Percentiles rank a stretch among this genome's conserved stretches.
phyloP scores from a whole-genome alignment of 169 alveolate genomes.

The Eimeria falciformis region DNA sequence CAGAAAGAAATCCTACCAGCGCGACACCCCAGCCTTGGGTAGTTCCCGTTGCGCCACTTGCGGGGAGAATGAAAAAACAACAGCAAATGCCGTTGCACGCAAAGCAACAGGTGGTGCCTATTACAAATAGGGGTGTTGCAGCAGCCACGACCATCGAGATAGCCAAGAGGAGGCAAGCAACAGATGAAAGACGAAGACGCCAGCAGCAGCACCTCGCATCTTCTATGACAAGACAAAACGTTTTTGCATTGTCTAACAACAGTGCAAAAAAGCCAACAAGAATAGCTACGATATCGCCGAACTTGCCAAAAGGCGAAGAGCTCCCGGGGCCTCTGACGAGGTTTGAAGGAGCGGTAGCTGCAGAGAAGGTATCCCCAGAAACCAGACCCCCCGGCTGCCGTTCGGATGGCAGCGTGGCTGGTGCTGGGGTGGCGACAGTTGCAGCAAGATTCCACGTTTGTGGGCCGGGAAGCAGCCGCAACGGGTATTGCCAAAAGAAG shows the following conservation, averaged over 20 bases:
- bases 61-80: constrained; percentile 14
- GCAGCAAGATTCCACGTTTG: no score
- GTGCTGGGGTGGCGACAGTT: no score
- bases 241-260: background rate
- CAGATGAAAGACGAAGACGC: constrained; percentile 36
- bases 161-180: constrained; percentile 52
- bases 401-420: no score
- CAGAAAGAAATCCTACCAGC: background rate
- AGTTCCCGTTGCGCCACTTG: constrained; percentile 51
- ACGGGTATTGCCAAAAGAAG: no score
- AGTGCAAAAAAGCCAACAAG: no score
- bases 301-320: no score
- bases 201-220: constrained; percentile 50
- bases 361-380: no score
- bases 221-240: background rate
- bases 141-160: constrained; percentile 66
- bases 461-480: no score
- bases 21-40: background rate
- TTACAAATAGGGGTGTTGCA: constrained; percentile 66
- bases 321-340: no score
- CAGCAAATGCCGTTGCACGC: constrained; percentile 39
- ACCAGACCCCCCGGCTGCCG: no score
- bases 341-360: no score
- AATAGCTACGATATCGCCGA: no score
- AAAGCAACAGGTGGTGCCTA: constrained; percentile 45